Base-by-base conservation (phyloP, 2,329 filamentous ascomycete genomes). In the Akanthomyces muscarius region DNA sequence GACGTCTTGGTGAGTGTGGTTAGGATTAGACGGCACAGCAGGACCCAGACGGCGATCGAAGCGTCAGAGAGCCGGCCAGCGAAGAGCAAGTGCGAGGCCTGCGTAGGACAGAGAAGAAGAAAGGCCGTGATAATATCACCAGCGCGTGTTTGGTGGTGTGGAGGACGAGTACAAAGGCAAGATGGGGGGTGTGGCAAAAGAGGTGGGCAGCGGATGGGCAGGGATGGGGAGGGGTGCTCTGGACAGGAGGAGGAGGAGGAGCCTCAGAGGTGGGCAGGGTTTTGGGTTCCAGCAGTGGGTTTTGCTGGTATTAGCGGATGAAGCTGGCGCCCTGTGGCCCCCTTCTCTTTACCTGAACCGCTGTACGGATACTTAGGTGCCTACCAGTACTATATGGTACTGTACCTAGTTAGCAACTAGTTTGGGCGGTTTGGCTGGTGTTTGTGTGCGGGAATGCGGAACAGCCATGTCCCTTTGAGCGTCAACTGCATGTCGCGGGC, bases 81-180 rank as follows among this genome's bases (percentile, higher is more conserved):
- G 6, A 21, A 28, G 23, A 25, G 8, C 36, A 44, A 13, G 41
- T 30, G 38, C 21, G 28, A 33, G 30, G 42, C 16, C 21, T 25
- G 41, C 18, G 41, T 23, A 23, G 18, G 38, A 56, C 16, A 56
- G 53, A 44, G 36, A 45, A 7, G 23, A 57, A 36, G 30, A 16
- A 16, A 59, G 52, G 21, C 21, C 38, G 53, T 50, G 56, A 59
- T 42, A 25, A 50, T 59, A 41, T 45, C 55, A 13, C 42, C 28
- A 28, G 54, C 33, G 56, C 33, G 44, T 59, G 45, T 48, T 47
- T 59, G 30, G 42, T 50, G 56, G 18, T 38, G 36, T 38, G 42
- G 56, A 50, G 56, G 56, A 59, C 13, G 21, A 36, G 45, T 30
- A 23, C 30, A 54, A 33, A n/a, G 48, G 23, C 23, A 18, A 33